A percentile compares a stretch with the other conserved stretches of the same genome.
Evolutionary conservation across 768 basidiomycete genomes (phyloP).

Genomic region (Suillus tomentosus): DNA sequence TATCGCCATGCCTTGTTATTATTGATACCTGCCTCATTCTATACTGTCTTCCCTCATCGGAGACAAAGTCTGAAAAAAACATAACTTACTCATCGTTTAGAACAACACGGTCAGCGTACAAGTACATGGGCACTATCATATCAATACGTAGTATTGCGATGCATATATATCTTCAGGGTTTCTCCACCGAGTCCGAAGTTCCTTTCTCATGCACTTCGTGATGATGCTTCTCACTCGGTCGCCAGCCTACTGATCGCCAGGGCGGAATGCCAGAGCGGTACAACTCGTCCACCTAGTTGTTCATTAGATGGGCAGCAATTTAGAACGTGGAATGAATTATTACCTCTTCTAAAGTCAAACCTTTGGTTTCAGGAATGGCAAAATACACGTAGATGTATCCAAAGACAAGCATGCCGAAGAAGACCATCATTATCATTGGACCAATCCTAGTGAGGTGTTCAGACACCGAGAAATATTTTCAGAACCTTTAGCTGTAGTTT

Average conservation of each 20-base stretch:
- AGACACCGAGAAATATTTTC: neutral
- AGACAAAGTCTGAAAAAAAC: no score
- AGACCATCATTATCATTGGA: constrained; percentile 73
- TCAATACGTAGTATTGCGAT: neutral
- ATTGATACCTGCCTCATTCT: no score
- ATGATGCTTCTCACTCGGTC: constrained; percentile 47
- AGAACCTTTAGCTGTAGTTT: neutral
- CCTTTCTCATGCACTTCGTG: constrained; percentile 25
- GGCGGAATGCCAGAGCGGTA: constrained; percentile 67
- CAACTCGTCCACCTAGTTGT: constrained; percentile 65
- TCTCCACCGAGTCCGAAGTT: constrained; percentile 25
- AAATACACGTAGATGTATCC: constrained; percentile 75
- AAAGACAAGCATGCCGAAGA: constrained; percentile 72
- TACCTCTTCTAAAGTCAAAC: constrained; percentile 73
- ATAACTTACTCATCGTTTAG: no score
- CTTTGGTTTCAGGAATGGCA: constrained; percentile 81
- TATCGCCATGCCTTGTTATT: no score
- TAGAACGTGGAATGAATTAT: constrained; percentile 12
- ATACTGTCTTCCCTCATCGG: no score
- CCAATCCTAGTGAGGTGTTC: constrained; percentile 49
- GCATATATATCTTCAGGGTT: neutral
- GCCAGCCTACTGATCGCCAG: constrained; percentile 66
- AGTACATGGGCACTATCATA: neutral
- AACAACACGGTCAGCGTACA: neutral
- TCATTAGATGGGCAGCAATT: neutral